A percentile compares a stretch with the other conserved stretches of the same genome.
These are phyloP conservation scores for Ruellia speciosa DNA, from an alignment of 305 asterid genomes.

Conservation along the genomic window DNA sequence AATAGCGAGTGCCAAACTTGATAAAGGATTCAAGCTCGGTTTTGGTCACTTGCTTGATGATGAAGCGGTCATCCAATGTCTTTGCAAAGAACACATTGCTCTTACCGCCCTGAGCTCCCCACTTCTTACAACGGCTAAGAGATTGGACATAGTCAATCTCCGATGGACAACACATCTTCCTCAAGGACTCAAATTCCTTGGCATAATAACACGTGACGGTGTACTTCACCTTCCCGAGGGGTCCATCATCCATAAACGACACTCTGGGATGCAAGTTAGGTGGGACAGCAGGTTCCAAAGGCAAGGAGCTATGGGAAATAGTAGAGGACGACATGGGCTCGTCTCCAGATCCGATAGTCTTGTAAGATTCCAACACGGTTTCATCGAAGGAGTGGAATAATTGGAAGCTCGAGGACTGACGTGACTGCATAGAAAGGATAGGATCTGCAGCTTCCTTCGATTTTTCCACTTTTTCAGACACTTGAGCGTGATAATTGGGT, in stretches of 20 bases:
- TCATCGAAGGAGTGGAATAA: constrained; percentile 52
- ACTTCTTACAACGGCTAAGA: constrained; percentile 90
- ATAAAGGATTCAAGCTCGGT: constrained; percentile 95
- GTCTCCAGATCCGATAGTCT: constrained; percentile 55
- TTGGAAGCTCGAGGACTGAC: constrained; percentile 41
- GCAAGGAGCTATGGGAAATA: constrained; percentile 47
- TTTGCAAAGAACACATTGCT: constrained; percentile 92
- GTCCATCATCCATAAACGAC: constrained; percentile 57
- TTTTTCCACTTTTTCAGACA: constrained; percentile 60
- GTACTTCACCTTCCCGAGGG: constrained; percentile 71
- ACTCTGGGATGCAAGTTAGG: constrained; percentile 57
- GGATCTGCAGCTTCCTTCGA: constrained; percentile 43
- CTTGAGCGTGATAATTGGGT: constrained; percentile 50
- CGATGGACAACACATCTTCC: constrained; percentile 85
- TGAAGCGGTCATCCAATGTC: constrained; percentile 84
- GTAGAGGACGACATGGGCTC: constrained; percentile 44
- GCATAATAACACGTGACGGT: constrained; percentile 79
- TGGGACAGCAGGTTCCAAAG: constrained; percentile 46
- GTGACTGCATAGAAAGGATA: constrained; percentile 35
- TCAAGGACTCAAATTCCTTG: constrained; percentile 74
- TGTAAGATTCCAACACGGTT: constrained; percentile 47
- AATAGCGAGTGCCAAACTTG: constrained; percentile 86
- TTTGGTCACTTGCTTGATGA: constrained; percentile 92
- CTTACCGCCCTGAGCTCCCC: constrained; percentile 99
- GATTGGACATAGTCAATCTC: constrained; percentile 76